A percentile compares a stretch with the other conserved stretches of the same genome.
Conservation (phyloP, 495 filamentous ascomycete genomes). For the Penicillium coprophilum region DNA sequence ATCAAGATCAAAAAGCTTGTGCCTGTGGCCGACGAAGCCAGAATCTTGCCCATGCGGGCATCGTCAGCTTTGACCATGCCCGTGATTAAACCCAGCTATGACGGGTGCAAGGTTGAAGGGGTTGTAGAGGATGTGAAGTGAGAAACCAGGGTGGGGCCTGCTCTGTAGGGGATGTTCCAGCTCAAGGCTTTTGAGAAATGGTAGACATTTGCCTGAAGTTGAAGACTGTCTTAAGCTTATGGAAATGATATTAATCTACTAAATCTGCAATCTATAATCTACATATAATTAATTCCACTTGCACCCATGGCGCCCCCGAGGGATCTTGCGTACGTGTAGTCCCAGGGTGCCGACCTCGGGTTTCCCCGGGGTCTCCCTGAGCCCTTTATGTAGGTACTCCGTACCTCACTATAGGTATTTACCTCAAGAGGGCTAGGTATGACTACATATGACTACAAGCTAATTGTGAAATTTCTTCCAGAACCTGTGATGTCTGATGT, state of each 20-base stretch:
- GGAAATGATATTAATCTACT: background rate
- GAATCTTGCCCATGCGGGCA: conserved; percentile 23
- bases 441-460: background rate
- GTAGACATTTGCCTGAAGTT: background rate
- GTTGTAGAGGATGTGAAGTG: background rate
- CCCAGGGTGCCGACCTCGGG: too few relatives aligned
- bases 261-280: background rate
- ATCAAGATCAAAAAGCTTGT: conserved; percentile 84
- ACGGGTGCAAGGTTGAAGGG: background rate
- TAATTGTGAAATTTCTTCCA: background rate
- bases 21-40: conserved; percentile 58
- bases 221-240: background rate
- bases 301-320: too few relatives aligned
- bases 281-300: background rate
- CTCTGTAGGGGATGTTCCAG: background rate
- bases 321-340: too few relatives aligned
- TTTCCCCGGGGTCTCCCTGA: too few relatives aligned
- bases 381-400: too few relatives aligned
- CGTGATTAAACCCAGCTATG: background rate
- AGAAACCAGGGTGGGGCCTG: background rate
- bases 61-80: conserved; percentile 21
- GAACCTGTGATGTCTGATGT: background rate
- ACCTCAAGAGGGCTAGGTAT: background rate
- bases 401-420: too few relatives aligned
- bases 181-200: background rate